Evolutionary conservation across 371 early-diverging fungal genomes (phyloP).

Genomic region (Saksenaea oblongispora): DNA sequence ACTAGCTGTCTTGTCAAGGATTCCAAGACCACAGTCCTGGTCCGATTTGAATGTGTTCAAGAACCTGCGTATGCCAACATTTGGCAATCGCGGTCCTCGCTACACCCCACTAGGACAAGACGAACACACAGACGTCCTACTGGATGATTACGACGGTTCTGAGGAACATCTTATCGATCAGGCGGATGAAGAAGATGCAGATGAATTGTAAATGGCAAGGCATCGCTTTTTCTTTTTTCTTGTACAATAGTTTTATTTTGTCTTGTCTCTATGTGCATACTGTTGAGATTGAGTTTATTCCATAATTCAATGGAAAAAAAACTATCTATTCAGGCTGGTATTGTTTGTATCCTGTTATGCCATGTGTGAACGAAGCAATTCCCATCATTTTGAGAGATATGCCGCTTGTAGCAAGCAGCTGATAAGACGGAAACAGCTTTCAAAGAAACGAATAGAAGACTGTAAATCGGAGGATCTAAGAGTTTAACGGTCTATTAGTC

Average conservation of each 20-base stretch:
- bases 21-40: slow-evolving; percentile 34
- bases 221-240: too few relatives aligned
- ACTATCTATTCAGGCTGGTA: background rate
- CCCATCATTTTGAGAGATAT: too few relatives aligned
- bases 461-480: too few relatives aligned
- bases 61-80: slow-evolving; percentile 29
- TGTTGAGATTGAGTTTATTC: background rate
- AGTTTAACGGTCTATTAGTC: too few relatives aligned
- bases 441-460: background rate
- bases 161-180: slow-evolving; percentile 44
- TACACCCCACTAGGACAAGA: slow-evolving; percentile 51
- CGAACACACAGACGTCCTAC: slow-evolving; percentile 45
- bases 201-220: slow-evolving; percentile 29
- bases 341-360: too few relatives aligned
- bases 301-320: background rate
- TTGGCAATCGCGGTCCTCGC: slow-evolving; percentile 20
- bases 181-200: slow-evolving; percentile 47
- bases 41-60: slow-evolving; percentile 29
- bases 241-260: slow-evolving; percentile 7
- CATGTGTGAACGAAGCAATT: too few relatives aligned
- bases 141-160: slow-evolving; percentile 53
- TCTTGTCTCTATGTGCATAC: background rate
- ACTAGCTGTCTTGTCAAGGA: slow-evolving; percentile 39
- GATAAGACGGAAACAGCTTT: background rate
- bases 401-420: too few relatives aligned